Evolutionary conservation across 257 asterid genomes (phyloP).

Genomic region (Lantana camara): DNA sequence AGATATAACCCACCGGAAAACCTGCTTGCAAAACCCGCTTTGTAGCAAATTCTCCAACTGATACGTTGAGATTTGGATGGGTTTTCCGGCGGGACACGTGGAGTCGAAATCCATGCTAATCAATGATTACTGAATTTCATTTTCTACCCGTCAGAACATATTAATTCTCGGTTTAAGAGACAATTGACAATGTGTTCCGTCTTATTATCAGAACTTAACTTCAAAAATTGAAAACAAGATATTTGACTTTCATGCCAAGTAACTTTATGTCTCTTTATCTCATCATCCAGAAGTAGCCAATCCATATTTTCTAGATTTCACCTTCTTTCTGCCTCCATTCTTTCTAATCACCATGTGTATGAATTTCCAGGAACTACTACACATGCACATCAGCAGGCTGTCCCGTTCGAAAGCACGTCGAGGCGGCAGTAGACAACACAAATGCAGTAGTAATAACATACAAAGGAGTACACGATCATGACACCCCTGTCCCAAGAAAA

Average conservation of each 20-base stretch:
- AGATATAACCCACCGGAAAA: no score
- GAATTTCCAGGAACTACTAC: conserved; percentile 78
- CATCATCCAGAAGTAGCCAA: background rate
- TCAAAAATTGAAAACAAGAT: no score
- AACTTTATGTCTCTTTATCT: background rate
- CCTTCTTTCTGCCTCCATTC: background rate
- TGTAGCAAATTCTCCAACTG: no score
- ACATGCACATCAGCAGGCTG: conserved; percentile 92
- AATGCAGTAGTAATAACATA: conserved; percentile 66
- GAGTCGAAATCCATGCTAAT: no score
- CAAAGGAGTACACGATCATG: conserved; percentile 83
- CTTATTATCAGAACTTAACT: conserved; percentile 12
- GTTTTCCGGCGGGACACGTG: no score
- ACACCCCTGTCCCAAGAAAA: conserved; percentile 78
- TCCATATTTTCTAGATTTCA: background rate
- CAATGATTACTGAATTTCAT: no score
- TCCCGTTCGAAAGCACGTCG: conserved; percentile 87
- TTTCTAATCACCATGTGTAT: conserved; percentile 5
- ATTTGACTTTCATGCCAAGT: conserved; percentile 1
- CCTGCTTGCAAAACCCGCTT: no score
- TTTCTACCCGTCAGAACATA: no score
- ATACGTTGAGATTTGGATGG: no score
- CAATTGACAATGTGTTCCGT: no score
- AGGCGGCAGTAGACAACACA: conserved; percentile 64
- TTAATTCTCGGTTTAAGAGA: no score